Base-by-base conservation (phyloP, 2,329 filamentous ascomycete genomes). In the Paraphoma sp. region DNA sequence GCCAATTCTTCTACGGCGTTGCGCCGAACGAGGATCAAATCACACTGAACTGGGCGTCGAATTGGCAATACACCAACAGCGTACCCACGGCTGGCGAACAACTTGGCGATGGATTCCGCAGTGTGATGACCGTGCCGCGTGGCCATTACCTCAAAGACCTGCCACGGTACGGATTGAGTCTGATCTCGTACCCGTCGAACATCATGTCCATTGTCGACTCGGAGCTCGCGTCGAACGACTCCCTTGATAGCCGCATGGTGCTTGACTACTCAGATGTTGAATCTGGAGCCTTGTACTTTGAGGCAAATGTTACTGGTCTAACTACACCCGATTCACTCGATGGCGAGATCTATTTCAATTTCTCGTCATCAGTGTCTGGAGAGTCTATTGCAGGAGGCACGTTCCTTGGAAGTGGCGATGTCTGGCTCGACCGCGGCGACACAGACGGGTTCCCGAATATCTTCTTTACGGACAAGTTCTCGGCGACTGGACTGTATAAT, bases 391-490 rank as follows among this genome's bases (percentile, higher is more conserved):
- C 76, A 2, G 81, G 82, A 3, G 85, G 84, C 3, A 82, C 81
- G 47, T 80, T 77, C 60, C 74, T 85, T 48, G 75, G 78, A 31
- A 57, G 58, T 0, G 82, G 81, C 14, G 82, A 84, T 57, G 75
- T 76, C 1, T 85, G 78, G 76, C 69, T 87, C 31, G 78, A 85
- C 56, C 81, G 85, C 1, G 80, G 80, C 10, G 70, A 79, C 14
- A 76, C 82, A 6, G 67, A 73, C 16, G 83, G 82, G 1, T 86
- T 83, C 64, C 79, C 82, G 14, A 83, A 84, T 58, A 76, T 80
- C 1, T 84, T 83, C 72, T 86, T 86, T 68, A 85, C 82, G 0
- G 81, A 86, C 58, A 83, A 83, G 60, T 84, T 86, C 67, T 77
- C 73, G 5, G 72, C 73, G 4, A 71, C 70, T 1, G 62, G 63